A percentile compares a stretch with the other conserved stretches of the same genome.
Evolutionary conservation across 768 basidiomycete genomes (phyloP).

Genomic region (Terana coerulea): DNA sequence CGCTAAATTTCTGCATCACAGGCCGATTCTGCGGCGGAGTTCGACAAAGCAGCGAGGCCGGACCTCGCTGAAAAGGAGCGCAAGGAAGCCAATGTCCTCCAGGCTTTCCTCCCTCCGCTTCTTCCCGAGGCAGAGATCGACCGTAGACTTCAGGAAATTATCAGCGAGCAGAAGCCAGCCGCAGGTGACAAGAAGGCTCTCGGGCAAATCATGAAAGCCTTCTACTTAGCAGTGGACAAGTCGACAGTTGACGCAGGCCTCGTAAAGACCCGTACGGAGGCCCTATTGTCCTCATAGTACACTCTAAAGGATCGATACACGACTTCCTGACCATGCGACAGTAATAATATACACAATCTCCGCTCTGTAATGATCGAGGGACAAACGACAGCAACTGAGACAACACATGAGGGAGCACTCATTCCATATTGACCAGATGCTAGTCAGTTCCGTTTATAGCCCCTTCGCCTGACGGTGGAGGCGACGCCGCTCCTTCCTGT

Average conservation of each 20-base stretch:
- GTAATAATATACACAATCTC: conserved; percentile 2
- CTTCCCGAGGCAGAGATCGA: conserved; percentile 56
- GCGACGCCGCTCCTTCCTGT: too few relatives aligned
- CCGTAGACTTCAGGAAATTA: conserved; percentile 38
- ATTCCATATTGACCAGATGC: too few relatives aligned
- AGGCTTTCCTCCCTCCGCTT: conserved; percentile 56
- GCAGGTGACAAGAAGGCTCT: conserved; percentile 32
- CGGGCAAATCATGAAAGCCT: conserved; percentile 56
- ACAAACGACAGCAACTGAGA: too few relatives aligned
- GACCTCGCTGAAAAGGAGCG: conserved; percentile 66
- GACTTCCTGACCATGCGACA: too few relatives aligned
- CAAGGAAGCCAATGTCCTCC: conserved; percentile 51
- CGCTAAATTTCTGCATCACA: conserved; percentile 24
- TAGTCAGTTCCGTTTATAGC: not conserved
- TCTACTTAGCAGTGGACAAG: conserved; percentile 60
- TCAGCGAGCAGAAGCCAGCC: conserved; percentile 28
- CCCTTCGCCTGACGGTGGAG: not conserved
- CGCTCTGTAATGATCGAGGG: too few relatives aligned
- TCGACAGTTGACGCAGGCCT: conserved; percentile 51
- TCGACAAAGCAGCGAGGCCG: conserved; percentile 48
- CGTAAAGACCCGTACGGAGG: conserved; percentile 49
- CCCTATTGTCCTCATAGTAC: conserved; percentile 5
- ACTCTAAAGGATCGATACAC: not conserved
- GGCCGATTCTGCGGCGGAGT: conserved; percentile 59
- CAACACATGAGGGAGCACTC: too few relatives aligned